Base-by-base conservation (phyloP, 257 asterid genomes). In the Primulina huaijiensis region DNA sequence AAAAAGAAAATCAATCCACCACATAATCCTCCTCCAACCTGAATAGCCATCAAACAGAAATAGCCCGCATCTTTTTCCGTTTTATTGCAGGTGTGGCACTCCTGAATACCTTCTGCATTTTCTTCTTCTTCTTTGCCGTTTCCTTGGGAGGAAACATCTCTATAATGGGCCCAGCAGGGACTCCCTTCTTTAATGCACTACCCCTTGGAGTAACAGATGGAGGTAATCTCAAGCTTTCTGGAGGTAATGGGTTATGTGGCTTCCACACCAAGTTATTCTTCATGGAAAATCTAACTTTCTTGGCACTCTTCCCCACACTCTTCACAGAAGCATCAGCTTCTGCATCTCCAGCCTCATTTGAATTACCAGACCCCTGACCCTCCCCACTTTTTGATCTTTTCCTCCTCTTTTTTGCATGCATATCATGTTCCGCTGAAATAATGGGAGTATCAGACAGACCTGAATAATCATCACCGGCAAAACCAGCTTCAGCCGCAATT, bases 171-270 rank as follows among this genome's bases (percentile, higher is more conserved):
- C 97, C 97, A 0, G 99, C 88, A 50, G 86, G 93, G 9, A 91
- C 90, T 5, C 99, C 99, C 81, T 94, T 91, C 89, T 91, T 94
- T 73, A 94, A 82, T 0, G 99, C 99, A 74, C 97, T 94, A 55
- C 97, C 98, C 67, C 99, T 82, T 2, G 99, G 99, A 70, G 97
- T 87, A 62, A 82, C 89, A 21, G 95, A 84, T 30, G 99, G 99
- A 1, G 99, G 99, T 75, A 94, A 59, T 61, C 99, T 83, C 82
- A 91, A 75, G 69, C 87, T 85, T 35, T 94, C 95, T 1, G 99
- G 97, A 65, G 99, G 99, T 89, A 94, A 53, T 46, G 97, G 99
- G 77, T 75, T 88, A 74, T 84, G 87, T 57, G 98, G 93, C 76
- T 86, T 94, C 97, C 97, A 91, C 5, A 89, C 82, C 85, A 94